Evolutionary conservation across 495 filamentous ascomycete species (phyloP).

Genomic region (Tuber brumale): DNA sequence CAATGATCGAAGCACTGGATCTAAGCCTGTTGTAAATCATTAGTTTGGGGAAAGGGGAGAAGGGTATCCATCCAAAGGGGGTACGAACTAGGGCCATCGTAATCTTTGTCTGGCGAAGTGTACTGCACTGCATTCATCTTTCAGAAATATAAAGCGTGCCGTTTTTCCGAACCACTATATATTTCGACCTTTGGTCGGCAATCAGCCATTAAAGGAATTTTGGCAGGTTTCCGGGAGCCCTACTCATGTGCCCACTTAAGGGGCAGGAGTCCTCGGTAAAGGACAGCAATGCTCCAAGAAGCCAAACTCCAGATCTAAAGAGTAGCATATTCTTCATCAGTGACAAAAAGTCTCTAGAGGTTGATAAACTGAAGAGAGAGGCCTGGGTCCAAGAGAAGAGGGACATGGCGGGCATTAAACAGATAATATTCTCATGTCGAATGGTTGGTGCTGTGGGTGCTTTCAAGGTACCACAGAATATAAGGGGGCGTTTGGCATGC

Average conservation of each 20-base stretch:
- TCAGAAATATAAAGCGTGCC: slow-evolving; percentile 5
- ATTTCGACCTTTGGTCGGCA: not conserved
- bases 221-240: not conserved
- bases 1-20: slow-evolving; percentile 4
- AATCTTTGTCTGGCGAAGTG: not conserved
- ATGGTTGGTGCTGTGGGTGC: too few relatives aligned
- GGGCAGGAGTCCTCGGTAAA: too few relatives aligned
- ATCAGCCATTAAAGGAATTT: not conserved
- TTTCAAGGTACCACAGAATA: too few relatives aligned
- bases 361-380: too few relatives aligned
- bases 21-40: not conserved
- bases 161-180: not conserved
- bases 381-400: too few relatives aligned
- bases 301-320: too few relatives aligned
- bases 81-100: slow-evolving; percentile 5
- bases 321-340: too few relatives aligned
- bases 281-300: too few relatives aligned
- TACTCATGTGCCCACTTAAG: not conserved
- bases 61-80: not conserved
- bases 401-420: too few relatives aligned
- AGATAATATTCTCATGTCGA: too few relatives aligned
- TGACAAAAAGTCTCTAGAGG: too few relatives aligned
- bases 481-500: too few relatives aligned
- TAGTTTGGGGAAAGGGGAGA: not conserved
- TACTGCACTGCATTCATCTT: not conserved